Evolutionary conservation across 768 basidiomycete species (phyloP).

Genomic region (Termitomyces eurrhizus): DNA sequence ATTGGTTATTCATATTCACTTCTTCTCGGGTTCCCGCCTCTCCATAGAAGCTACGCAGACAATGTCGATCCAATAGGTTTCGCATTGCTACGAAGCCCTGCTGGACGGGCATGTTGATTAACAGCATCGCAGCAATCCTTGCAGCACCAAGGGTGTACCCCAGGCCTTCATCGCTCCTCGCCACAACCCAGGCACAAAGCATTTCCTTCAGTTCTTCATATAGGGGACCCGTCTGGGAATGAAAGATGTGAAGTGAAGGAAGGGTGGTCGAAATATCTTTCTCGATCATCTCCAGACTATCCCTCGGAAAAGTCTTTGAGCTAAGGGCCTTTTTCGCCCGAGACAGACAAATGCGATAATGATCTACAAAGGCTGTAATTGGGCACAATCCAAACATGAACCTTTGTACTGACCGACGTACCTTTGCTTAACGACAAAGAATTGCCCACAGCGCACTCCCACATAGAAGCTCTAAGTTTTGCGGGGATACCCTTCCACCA

Average conservation of each 20-base stretch:
- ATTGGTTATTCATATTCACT: conserved; percentile 44
- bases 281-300: conserved; percentile 62
- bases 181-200: conserved; percentile 84
- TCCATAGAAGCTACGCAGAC: conserved; percentile 81
- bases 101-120: conserved; percentile 74
- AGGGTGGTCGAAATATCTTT: conserved; percentile 72
- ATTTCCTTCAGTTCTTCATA: conserved; percentile 81
- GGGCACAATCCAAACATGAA: conserved; percentile 1
- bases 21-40: conserved; percentile 69
- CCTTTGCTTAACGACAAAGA: conserved; percentile 79
- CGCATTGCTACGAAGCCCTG: conserved; percentile 81
- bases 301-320: conserved; percentile 61
- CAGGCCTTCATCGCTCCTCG: conserved; percentile 78
- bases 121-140: conserved; percentile 80
- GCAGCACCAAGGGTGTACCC: conserved; percentile 68
- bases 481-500: conserved; percentile 92
- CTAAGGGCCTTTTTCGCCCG: conserved; percentile 70
- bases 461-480: conserved; percentile 73
- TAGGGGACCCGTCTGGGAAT: conserved; percentile 70
- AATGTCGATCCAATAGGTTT: conserved; percentile 82
- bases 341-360: conserved; percentile 65
- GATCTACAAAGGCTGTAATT: conserved; percentile 41
- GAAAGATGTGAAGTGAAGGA: conserved; percentile 78
- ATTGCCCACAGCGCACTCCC: conserved; percentile 87
- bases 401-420: conserved; percentile 22